Conservation (phyloP, 352 stramenopile species). For the Phytopythium montanum region DNA sequence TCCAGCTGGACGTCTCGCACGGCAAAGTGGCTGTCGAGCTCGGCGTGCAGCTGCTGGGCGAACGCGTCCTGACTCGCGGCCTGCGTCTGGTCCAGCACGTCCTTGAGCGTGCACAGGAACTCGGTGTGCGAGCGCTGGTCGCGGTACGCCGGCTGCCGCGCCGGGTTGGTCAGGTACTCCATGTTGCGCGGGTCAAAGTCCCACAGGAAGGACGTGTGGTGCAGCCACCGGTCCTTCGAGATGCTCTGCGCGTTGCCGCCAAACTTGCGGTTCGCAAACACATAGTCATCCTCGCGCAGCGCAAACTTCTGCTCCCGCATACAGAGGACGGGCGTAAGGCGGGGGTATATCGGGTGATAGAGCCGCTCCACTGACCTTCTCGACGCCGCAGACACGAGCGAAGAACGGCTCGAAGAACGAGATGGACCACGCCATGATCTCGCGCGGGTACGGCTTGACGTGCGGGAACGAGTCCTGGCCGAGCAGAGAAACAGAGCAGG, state of each 20-base stretch:
- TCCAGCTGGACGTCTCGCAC: conserved; percentile 49
- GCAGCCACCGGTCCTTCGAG: conserved; percentile 92
- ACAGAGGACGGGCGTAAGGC: not conserved
- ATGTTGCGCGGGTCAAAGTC: conserved; percentile 94
- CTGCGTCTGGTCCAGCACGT: conserved; percentile 47
- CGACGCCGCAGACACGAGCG: conserved; percentile 33
- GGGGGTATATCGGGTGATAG: not conserved
- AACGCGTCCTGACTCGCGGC: conserved; percentile 39
- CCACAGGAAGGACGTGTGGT: conserved; percentile 98
- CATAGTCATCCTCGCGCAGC: conserved; percentile 96
- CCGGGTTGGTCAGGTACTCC: conserved; percentile 93
- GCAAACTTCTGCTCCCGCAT: conserved; percentile 62
- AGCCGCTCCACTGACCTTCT: conserved; percentile 13
- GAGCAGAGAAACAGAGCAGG: not conserved
- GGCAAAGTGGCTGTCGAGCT: conserved; percentile 58
- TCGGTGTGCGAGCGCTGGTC: conserved; percentile 89
- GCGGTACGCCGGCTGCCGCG: conserved; percentile 94
- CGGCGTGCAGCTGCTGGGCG: conserved; percentile 30
- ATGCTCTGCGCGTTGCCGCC: conserved; percentile 97
- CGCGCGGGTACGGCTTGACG: conserved; percentile 80
- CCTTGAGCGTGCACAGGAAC: conserved; percentile 91
- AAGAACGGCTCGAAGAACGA: conserved; percentile 83
- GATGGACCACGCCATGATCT: conserved; percentile 93
- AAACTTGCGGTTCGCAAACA: conserved; percentile 94
- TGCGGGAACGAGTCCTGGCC: conserved; percentile 57